Base-by-base conservation (phyloP, 768 basidiomycete species). In the Aureoboletus auriporus region DNA sequence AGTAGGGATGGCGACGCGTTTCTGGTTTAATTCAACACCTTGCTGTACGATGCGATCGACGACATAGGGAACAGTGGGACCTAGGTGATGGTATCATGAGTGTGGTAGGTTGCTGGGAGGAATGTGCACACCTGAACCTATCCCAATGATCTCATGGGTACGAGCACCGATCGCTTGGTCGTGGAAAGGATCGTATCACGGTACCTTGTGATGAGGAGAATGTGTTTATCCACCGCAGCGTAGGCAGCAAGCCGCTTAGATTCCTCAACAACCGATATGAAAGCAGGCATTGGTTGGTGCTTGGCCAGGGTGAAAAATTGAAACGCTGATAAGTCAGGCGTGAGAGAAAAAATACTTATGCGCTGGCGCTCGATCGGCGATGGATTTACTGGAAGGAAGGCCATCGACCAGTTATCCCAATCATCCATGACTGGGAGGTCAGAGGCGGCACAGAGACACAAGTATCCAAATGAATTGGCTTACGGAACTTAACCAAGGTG, bases 31-130 rank as follows among this genome's bases (percentile, higher is more conserved):
- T 30, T 79, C 81, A 12, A 60, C 52, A 2, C 92, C 93, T 65
- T 96, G 93, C 53, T 86, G 78, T 9, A 92, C 77, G 49, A 99
- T 94, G 44, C 93, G 78, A 57, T 99, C 93, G 20, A 99, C 93
- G 44, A 98, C 93, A 61, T 95, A 98, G 4, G 93, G 92, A 1
- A 97, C 93, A 1, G 93, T 97, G 7, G 92, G 93, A 35, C 92
- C 91, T 83, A 51, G 3, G 40, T 39, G 17, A 31, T n/a, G 10
- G 2, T 8, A 10, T 42, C 42, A 34, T 42, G 46, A 48, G 42
- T 1, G 26, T 11, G 33, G n/a, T 26, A 27, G 17, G 16, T 20
- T 37, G 48, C 8, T 33, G 8, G 3, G 49, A 4, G 13, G 10
- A 9, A 9, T 5, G 23, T 5, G 39, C 64, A 33, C 44, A 88